These are phyloP conservation scores for Thuidium tamariscinum DNA, from an alignment of 225 moss, liverwort and hornwort genomes.

Conservation along the genomic window DNA sequence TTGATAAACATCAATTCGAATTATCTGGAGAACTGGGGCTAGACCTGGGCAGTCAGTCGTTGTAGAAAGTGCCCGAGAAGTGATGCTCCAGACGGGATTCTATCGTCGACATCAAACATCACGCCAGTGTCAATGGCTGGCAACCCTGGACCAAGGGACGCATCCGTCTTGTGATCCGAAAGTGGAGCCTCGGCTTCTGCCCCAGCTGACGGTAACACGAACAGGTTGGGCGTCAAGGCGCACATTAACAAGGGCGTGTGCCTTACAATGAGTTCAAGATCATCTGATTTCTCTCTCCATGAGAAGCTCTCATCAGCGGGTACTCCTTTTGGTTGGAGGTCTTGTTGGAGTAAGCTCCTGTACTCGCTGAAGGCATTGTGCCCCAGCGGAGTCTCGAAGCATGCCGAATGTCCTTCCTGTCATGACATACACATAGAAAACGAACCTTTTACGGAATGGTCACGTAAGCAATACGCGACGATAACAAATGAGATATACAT, in stretches of 20 bases:
- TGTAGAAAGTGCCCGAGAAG: constrained; percentile 80
- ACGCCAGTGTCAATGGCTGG: constrained; percentile 66
- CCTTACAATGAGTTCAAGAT: constrained; percentile 42
- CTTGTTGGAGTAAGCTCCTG: constrained; percentile 66
- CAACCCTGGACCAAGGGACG: constrained; percentile 65
- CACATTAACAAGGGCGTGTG: constrained; percentile 75
- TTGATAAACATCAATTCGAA: not conserved
- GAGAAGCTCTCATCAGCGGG: not conserved
- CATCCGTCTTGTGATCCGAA: constrained; percentile 35
- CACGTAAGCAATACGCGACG: not conserved
- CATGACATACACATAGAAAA: not conserved
- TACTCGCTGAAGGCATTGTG: constrained; percentile 83
- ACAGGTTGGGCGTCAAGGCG: constrained; percentile 65
- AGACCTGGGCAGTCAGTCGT: constrained; percentile 69
- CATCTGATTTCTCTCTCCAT: constrained; percentile 19
- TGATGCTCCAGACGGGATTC: constrained; percentile 75
- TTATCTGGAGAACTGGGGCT: not conserved
- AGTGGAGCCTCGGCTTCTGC: constrained; percentile 74
- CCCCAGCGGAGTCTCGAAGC: constrained; percentile 77
- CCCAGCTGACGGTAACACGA: constrained; percentile 80
- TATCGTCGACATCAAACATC: constrained; percentile 57
- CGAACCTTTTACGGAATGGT: constrained; percentile 13
- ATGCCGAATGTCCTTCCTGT: constrained; percentile 89
- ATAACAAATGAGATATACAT: not conserved
- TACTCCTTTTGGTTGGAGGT: constrained; percentile 18